Conservation (phyloP, 768 basidiomycete species). For the Tricholoma furcatifolium region DNA sequence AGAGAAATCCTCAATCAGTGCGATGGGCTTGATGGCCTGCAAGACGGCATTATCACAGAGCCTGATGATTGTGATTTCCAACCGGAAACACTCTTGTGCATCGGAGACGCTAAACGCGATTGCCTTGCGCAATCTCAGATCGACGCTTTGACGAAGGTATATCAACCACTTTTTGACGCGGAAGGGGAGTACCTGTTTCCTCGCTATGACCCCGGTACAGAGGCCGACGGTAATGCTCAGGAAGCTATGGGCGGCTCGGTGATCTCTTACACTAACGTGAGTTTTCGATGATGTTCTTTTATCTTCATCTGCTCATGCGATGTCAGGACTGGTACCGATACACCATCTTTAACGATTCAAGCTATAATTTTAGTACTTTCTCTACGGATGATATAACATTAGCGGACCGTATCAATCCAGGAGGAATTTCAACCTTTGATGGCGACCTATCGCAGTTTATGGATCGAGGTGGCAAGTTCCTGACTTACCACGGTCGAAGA, state of each 20-base stretch:
- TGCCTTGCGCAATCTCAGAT: conserved; percentile 8
- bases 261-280: no score
- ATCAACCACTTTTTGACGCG: conserved; percentile 4
- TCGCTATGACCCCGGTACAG: conserved; percentile 12
- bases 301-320: not conserved
- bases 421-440: conserved; percentile 7
- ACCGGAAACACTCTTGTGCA: conserved; percentile 7
- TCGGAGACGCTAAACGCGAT: not conserved
- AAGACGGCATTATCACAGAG: conserved; percentile 15
- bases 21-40: conserved; percentile 10
- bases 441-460: conserved; percentile 10
- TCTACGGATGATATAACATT: not conserved
- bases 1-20: conserved; percentile 11
- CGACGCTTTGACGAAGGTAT: conserved; percentile 5
- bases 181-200: conserved; percentile 4
- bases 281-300: not conserved
- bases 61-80: conserved; percentile 13
- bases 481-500: conserved; percentile 15
- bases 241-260: conserved; percentile 3
- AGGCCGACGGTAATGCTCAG: conserved; percentile 7
- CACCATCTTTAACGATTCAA: conserved; percentile 8
- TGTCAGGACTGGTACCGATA: conserved; percentile 11
- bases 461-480: conserved; percentile 10
- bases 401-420: conserved; percentile 3
- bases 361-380: conserved; percentile 8